phyloP scores from a whole-genome alignment of 129 eudicot genomes.

The Escallonia herrerae region DNA sequence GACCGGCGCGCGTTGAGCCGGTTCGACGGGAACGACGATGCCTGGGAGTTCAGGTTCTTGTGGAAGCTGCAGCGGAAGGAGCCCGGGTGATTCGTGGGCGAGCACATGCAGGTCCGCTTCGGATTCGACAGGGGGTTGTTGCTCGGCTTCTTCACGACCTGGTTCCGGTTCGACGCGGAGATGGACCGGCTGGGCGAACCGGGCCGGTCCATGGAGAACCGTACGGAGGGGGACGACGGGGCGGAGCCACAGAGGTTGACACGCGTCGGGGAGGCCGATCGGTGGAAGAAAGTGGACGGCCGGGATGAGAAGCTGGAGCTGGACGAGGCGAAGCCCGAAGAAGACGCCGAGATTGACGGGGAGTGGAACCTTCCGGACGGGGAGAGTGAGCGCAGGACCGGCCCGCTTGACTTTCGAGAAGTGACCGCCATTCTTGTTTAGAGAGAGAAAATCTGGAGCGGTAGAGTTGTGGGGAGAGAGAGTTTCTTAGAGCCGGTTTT shows the following conservation, averaged over 20 bases:
- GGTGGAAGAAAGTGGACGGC: constrained; percentile 18
- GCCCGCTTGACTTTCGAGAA: constrained; percentile 49
- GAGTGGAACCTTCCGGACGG: constrained; percentile 48
- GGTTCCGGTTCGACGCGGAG: constrained; percentile 28
- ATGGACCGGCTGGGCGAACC: constrained; percentile 50
- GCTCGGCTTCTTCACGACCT: constrained; percentile 30
- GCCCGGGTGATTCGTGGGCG: constrained; percentile 92
- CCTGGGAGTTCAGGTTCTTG: constrained; percentile 20
- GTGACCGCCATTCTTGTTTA: constrained; percentile 47
- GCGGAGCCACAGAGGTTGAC: constrained; percentile 20
- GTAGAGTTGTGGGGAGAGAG: neutral
- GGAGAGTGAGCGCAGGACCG: constrained; percentile 52
- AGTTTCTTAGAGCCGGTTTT: constrained; percentile 18
- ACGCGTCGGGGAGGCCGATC: constrained; percentile 43
- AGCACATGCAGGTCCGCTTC: constrained; percentile 82
- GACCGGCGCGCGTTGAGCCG: constrained; percentile 70
- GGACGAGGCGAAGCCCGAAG: constrained; percentile 30
- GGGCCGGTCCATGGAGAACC: constrained; percentile 47
- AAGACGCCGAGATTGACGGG: constrained; percentile 8
- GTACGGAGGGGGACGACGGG: constrained; percentile 33
- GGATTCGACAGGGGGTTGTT: constrained; percentile 17
- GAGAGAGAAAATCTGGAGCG: neutral
- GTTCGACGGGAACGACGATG: constrained; percentile 48
- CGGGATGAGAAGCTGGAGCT: constrained; percentile 34
- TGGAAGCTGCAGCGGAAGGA: constrained; percentile 81